phyloP scores from a whole-genome alignment of 345 rosid species.

The Arabidopsis suecica region DNA sequence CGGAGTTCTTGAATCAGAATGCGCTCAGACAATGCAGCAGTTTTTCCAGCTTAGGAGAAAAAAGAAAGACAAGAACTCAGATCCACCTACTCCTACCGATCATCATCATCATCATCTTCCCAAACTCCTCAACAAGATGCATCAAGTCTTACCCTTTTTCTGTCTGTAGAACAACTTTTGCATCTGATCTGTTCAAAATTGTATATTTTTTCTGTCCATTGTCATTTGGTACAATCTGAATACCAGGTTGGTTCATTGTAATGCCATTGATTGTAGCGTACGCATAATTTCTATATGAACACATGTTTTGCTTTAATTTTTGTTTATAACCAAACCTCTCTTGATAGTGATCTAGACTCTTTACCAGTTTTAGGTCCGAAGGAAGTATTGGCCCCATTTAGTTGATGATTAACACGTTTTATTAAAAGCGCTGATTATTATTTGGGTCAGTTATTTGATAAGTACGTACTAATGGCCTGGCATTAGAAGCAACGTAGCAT shows the following conservation, averaged over 20 bases:
- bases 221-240: conserved; percentile 22
- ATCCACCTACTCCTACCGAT: conserved; percentile 53
- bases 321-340: conserved; percentile 14
- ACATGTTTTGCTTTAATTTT: background rate
- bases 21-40: conserved; percentile 86
- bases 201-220: conserved; percentile 16
- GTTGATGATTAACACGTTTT: conserved; percentile 17
- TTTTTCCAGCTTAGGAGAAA: conserved; percentile 91
- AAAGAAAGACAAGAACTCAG: conserved; percentile 64
- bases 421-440: background rate
- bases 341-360: conserved; percentile 44
- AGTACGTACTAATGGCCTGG: conserved; percentile 25
- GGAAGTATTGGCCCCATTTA: conserved; percentile 35
- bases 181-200: conserved; percentile 27
- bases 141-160: conserved; percentile 68
- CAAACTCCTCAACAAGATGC: conserved; percentile 78
- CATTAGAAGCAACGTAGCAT: conserved; percentile 58
- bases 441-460: conserved; percentile 9
- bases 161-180: conserved; percentile 49
- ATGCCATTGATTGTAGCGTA: conserved; percentile 31
- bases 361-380: conserved; percentile 48
- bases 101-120: conserved; percentile 57
- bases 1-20: conserved; percentile 77
- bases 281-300: conserved; percentile 7
- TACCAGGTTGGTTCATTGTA: conserved; percentile 34